Base-by-base conservation (phyloP, 495 filamentous ascomycete species). In the Paragyromitra xinjiangensis region DNA sequence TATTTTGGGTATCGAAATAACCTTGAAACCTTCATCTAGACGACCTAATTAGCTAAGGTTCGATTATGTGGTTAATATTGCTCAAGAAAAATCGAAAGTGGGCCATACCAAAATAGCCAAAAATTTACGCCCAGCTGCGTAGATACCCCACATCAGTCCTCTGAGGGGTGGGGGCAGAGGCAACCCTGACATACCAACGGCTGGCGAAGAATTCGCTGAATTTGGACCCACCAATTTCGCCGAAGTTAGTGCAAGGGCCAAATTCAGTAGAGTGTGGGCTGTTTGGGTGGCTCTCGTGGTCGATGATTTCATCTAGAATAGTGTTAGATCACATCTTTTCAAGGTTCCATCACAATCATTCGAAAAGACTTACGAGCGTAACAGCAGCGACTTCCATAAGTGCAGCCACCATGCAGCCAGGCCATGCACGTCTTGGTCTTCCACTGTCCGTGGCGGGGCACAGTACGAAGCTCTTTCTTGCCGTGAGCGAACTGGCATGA, bases 401-500 rank as follows among this genome's bases (percentile, higher is more conserved):
- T 82, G 14, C 81, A 82, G 14, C 80, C 80, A 42, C 81, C 81
- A 34, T 82, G 69, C 22, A 82, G 22, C 81, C 81, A 82, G 12
- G 81, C 81, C 59, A 73, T 69, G 48, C 81, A 82, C 19, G 81
- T 82, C 48, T 82, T 82, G 6, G 81, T 82, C 24, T 82, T 82
- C 81, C 81, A 82, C 39, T 82, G 81, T 0, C 73, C 80, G 71
- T 82, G 81, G 39, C 81, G 81, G 34, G 71, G 48, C 22, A 82
- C 80, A 3, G 37, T 55, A 48, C 81, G 80, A 16, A 82, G 69
- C 58, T 82, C 81, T 48, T 80, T 74, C 29, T 69, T 71, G 11
- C 81, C 81, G 37, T 82, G 81, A 39, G 81, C 81, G 42, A 82
- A 82, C 29, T 82, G 81, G 55, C 81, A 82, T 40, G 81, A 80